Base-by-base conservation (phyloP, 2,329 filamentous ascomycete genomes). In the Sphaceloma murrayae region DNA sequence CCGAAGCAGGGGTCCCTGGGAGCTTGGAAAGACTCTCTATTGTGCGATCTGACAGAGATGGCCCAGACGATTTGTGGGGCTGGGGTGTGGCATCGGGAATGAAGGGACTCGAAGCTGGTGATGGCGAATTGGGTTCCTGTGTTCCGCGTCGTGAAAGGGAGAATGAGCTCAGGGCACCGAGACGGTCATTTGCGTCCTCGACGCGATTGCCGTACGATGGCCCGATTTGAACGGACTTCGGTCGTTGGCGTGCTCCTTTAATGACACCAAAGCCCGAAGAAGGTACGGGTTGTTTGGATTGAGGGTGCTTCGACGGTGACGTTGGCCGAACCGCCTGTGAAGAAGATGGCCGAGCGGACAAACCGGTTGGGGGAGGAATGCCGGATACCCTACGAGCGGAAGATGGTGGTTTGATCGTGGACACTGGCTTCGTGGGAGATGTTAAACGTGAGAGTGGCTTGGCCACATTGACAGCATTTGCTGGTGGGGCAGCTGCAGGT, bases 1-100 rank as follows among this genome's bases (percentile, higher is more conserved):
- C 75, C 34, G 82, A 62, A 0, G 75, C 76, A 3, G 88, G 87
- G 1, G 87, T 91, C 0, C 84, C 78, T 0, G 87, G 84, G 21
- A 94, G 67, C 34, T 78, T 75, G 2, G 86, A 74, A 4, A 95
- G 67, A 0, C 85, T 94, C 59, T 94, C 85, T 31, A 94, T 80
- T 0, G 88, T 93, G 47, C 89, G 73, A 54, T 95, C 88, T 0
- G 82, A 78, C 3, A 95, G 68, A 0, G 85, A 88, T 10, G 66
- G 67, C 9, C 68, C 58, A 5, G 59, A 58, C 3, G 64, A 55
- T 51, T 42, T 74, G 69, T 43, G 42, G 10, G 42, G 42, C 29
- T 57, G 45, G 52, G 47, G 8, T 47, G 50, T 8, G 51, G 49
- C 32, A 50, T 51, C 4, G 46, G 36, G 33, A 51, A 50, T 6